Conservation (phyloP, 2,329 filamentous ascomycete species). For the Neospermospora avenae region DNA sequence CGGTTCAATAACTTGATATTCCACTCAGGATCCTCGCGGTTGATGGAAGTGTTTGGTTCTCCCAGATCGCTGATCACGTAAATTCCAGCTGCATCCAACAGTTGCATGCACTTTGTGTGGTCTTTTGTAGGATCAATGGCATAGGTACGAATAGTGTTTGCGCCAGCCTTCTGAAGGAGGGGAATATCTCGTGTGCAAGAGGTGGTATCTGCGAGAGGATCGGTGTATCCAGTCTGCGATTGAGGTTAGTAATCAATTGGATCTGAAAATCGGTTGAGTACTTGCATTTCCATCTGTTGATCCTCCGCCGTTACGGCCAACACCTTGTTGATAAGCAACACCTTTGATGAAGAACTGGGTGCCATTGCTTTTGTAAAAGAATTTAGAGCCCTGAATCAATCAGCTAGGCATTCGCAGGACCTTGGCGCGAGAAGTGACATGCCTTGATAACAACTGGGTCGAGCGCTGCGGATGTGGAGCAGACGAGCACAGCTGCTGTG, state of each 20-base stretch:
- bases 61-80: conserved; percentile 91
- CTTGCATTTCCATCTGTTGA: conserved; percentile 13
- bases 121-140: conserved; percentile 76
- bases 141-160: conserved; percentile 93
- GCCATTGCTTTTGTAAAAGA: conserved; percentile 47
- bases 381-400: conserved; percentile 30
- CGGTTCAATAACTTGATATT: conserved; percentile 71
- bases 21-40: conserved; percentile 77
- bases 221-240: conserved; percentile 42
- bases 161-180: conserved; percentile 70
- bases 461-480: conserved; percentile 45
- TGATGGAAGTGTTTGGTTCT: conserved; percentile 77
- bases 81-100: conserved; percentile 80
- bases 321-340: conserved; percentile 89
- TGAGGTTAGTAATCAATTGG: background rate
- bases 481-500: conserved; percentile 11
- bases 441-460: conserved; percentile 48
- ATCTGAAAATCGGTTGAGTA: background rate
- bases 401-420: background rate
- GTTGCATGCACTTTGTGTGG: conserved; percentile 79
- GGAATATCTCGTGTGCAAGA: conserved; percentile 83
- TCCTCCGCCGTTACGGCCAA: conserved; percentile 45
- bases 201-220: conserved; percentile 71
- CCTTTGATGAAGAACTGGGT: conserved; percentile 91
- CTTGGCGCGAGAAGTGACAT: background rate